Conservation (phyloP, 2,329 filamentous ascomycete genomes). For the Torrubiella hemipterigena region DNA sequence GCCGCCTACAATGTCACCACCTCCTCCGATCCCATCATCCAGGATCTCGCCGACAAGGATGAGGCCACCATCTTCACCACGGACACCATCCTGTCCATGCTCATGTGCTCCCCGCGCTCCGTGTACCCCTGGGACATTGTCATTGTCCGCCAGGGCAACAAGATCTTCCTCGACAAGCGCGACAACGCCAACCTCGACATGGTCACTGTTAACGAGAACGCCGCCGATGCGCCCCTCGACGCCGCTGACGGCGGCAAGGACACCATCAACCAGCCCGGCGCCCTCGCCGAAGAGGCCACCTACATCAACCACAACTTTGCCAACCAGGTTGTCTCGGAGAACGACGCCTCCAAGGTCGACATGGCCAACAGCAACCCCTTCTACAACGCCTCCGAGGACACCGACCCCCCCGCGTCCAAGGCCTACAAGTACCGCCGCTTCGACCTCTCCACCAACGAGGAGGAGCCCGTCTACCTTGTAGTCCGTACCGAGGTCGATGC, state of each 20-base stretch:
- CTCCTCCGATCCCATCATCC: slow-evolving; percentile 89
- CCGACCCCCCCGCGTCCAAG: slow-evolving; percentile 88
- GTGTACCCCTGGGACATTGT: slow-evolving; percentile 98
- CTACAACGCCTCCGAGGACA: slow-evolving; percentile 89
- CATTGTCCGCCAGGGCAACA: slow-evolving; percentile 84
- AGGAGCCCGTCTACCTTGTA: slow-evolving; percentile 84
- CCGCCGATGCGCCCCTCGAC: slow-evolving; percentile 86
- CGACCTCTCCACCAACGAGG: slow-evolving; percentile 87
- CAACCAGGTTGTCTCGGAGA: slow-evolving; percentile 86
- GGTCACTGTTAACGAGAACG: slow-evolving; percentile 98
- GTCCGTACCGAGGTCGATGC: slow-evolving; percentile 94
- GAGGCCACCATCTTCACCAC: slow-evolving; percentile 96
- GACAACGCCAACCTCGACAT: slow-evolving; percentile 91
- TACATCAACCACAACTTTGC: slow-evolving; percentile 99
- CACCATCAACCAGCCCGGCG: slow-evolving; percentile 82
- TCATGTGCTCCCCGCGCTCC: slow-evolving; percentile 95
- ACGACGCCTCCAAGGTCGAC: slow-evolving; percentile 62
- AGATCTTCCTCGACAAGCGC: slow-evolving; percentile 98
- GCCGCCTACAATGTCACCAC: slow-evolving; percentile 98
- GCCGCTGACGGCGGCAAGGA: slow-evolving; percentile 88
- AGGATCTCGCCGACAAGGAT: slow-evolving; percentile 90
- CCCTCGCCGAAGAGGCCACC: slow-evolving; percentile 90
- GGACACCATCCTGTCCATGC: slow-evolving; percentile 94
- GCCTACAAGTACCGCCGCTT: slow-evolving; percentile 98
- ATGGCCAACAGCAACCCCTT: slow-evolving; percentile 91